Evolutionary conservation across 306 rosid genomes (phyloP).

Genomic region (Senna tora): DNA sequence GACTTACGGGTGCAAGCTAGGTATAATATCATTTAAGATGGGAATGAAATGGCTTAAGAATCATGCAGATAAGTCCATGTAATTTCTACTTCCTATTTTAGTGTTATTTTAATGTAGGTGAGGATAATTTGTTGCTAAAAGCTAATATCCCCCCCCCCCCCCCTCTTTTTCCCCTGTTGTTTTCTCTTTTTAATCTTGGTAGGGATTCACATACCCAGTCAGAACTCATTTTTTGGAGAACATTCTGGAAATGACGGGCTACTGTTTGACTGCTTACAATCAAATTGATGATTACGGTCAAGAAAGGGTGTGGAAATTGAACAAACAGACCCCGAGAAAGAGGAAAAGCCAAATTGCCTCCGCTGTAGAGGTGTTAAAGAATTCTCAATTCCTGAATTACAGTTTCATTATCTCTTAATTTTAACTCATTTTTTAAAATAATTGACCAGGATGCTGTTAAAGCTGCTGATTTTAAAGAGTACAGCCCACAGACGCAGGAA

Average conservation of each 20-base stretch:
- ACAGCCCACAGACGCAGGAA: conserved; percentile 75
- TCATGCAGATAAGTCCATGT: conserved; percentile 12
- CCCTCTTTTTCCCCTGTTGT: background rate
- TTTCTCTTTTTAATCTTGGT: conserved; percentile 36
- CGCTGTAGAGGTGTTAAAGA: conserved; percentile 69
- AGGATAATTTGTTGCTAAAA: conserved; percentile 32
- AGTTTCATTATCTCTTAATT: conserved; percentile 34
- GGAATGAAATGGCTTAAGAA: conserved; percentile 15
- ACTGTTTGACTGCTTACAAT: conserved; percentile 74
- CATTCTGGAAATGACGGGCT: conserved; percentile 82
- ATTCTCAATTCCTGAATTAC: conserved; percentile 26
- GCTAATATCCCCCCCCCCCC: background rate
- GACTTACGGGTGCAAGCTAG: conserved; percentile 9
- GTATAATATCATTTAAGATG: background rate
- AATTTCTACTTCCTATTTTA: conserved; percentile 27
- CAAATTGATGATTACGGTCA: conserved; percentile 97
- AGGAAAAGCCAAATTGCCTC: conserved; percentile 97
- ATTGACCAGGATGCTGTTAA: conserved; percentile 78
- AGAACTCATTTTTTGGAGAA: conserved; percentile 83
- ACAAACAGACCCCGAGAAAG: conserved; percentile 91
- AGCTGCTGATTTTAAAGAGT: conserved; percentile 72
- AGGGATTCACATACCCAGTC: conserved; percentile 91
- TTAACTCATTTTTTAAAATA: conserved; percentile 22
- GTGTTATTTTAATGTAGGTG: conserved; percentile 5
- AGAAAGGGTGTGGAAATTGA: conserved; percentile 88